These are phyloP conservation scores for Penicillium turbatum DNA, from an alignment of 495 filamentous ascomycete species.

Conservation along the genomic window DNA sequence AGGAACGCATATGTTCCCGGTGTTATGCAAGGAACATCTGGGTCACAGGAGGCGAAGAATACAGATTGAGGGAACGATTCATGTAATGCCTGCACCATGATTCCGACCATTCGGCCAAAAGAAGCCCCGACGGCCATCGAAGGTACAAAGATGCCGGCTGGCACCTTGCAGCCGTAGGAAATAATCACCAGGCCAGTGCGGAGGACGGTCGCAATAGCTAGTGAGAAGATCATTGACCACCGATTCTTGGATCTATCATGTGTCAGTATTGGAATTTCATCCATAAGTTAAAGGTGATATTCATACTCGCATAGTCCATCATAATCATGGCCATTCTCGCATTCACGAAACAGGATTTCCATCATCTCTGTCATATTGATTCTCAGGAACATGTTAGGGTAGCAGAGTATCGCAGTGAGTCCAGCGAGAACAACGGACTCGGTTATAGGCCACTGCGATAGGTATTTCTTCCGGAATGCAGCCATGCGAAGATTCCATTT, in stretches of 20 bases:
- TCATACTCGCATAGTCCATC: conserved; percentile 81
- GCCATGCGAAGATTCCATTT: conserved; percentile 95
- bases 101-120: conserved; percentile 90
- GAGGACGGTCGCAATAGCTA: conserved; percentile 75
- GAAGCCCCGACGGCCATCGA: conserved; percentile 97
- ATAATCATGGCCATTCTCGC: conserved; percentile 89
- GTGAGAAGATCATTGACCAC: conserved; percentile 74
- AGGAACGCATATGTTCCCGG: conserved; percentile 95
- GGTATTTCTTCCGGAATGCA: conserved; percentile 92
- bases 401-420: conserved; percentile 85
- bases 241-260: conserved; percentile 52
- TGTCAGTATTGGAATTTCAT: conserved; percentile 20
- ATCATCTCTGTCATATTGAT: conserved; percentile 99
- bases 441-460: conserved; percentile 77
- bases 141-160: conserved; percentile 94
- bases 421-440: conserved; percentile 82
- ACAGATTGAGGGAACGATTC: conserved; percentile 73
- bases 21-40: conserved; percentile 94
- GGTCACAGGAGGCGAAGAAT: conserved; percentile 84
- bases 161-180: conserved; percentile 96
- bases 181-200: conserved; percentile 87
- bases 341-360: conserved; percentile 95
- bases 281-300: neutral
- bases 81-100: conserved; percentile 85
- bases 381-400: conserved; percentile 89